A percentile compares a stretch with the other conserved stretches of the same genome.
Conservation (phyloP, 139 green algal species). For the Chlamydomonas schloesseri region DNA sequence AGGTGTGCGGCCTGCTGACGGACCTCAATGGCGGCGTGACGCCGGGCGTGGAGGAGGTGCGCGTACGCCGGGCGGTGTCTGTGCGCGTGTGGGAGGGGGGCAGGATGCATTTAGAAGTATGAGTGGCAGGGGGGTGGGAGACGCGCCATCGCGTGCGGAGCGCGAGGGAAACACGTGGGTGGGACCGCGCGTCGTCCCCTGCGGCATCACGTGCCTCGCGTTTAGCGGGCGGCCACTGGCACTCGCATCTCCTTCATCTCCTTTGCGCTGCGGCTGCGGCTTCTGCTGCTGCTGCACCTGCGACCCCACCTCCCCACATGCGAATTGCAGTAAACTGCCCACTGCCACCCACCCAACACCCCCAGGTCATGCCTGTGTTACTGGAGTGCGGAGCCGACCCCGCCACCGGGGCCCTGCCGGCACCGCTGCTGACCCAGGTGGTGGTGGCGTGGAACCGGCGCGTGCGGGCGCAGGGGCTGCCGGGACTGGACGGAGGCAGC, state of each 20-base stretch:
- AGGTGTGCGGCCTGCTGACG: slow-evolving; percentile 14
- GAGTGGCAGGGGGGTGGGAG: too few species aligned
- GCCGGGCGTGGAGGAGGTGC: slow-evolving; percentile 4
- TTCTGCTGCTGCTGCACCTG: too few species aligned
- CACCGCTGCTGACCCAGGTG: not conserved
- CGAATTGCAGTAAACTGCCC: too few species aligned
- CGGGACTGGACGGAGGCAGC: too few species aligned
- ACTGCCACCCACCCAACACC: not conserved
- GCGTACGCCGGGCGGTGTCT: not conserved
- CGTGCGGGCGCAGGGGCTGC: not conserved
- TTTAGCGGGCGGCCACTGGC: too few species aligned
- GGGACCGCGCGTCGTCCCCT: too few species aligned
- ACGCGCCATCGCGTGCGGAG: not conserved
- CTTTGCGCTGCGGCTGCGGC: too few species aligned
- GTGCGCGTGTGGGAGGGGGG: too few species aligned
- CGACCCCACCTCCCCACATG: too few species aligned
- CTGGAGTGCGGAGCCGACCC: slow-evolving; percentile 7
- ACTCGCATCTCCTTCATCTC: too few species aligned
- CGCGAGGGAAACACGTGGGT: not conserved
- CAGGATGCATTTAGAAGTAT: too few species aligned
- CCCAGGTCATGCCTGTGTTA: slow-evolving; percentile 18
- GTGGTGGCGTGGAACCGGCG: slow-evolving; percentile 34
- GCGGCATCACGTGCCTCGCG: too few species aligned
- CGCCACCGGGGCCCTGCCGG: not conserved
- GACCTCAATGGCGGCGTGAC: slow-evolving; percentile 28